Base-by-base conservation (phyloP, 345 rosid species). In the Bretschneidera sinensis region DNA sequence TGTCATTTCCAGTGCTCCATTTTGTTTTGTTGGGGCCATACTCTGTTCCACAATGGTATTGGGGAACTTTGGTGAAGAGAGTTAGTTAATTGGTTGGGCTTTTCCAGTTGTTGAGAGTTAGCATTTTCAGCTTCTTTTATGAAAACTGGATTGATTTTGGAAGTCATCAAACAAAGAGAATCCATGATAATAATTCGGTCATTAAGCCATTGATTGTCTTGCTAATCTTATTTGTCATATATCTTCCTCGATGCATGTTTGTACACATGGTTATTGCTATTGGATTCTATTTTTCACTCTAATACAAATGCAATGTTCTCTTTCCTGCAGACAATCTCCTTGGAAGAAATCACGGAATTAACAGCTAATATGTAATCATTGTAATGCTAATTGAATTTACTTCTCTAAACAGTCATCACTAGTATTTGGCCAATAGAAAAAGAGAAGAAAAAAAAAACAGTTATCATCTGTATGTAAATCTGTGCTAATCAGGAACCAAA, bases 321-420 rank as follows among this genome's bases (percentile, higher is more conserved):
- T 53, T 76, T 33, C 57, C 10, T 70, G 82, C 92, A 92, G 95
- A 45, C 76, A 48, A 85, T 92, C 51, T 47, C 95, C 6, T 56
- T 72, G 70, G 98, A 88, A n/a, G 96, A 92, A 72, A 86, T 92
- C 71, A 81, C 64, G 80, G 85, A 78, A 73, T 34, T 87, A 6
- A 89, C 89, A 45, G 76, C 74, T 49, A 82, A 83, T 63, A 69
- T 88, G 82, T 91, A 70, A 81, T 21, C n/a, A n/a, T 20, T 17
- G 5, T 19, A 5, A 22, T 60, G 71, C 62, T 23, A 66, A 56
- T 23, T 49, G 18, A 28, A 25, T 63, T n/a, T n/a, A n/a, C n/a
- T n/a, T 59, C 17, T 43, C 49, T 45, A 28, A 63, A 54, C 65
- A 60, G 49, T 31, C 18, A 20, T 55, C 60, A 20, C 52, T 21